Base-by-base conservation (phyloP, 1,284 basidiomycete genomes). In the Trametes versicolor region DNA sequence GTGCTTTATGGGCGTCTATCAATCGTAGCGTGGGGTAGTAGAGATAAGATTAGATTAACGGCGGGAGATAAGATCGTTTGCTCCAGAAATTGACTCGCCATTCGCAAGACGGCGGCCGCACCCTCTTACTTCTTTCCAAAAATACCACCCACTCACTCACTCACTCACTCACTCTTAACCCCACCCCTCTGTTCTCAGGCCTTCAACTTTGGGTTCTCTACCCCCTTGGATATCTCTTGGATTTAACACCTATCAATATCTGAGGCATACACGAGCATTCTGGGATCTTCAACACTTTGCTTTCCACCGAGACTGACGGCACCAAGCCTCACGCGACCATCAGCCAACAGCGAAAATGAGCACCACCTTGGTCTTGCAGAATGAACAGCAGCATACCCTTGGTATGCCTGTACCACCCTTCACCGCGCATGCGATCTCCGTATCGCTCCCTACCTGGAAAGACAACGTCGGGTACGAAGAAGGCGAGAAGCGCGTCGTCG, bases 401-500 rank as follows among this genome's bases (percentile, higher is more conserved):
- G 91, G 91, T 2, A 75, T 79, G 25, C 69, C 87, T 3, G 83
- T 93, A 0, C 91, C 91, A 25, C 84, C 89, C 0, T 83, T 85
- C 73, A 91, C 89, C 0, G 86, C 91, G 5, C 98, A 99, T 75
- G 98, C 98, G 43, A 96, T 99, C 66, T 97, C 96, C 0, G 97
- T 99, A n/a, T 98, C 96, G 8, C 85, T 99, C 0, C 98, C 98
- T 0, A 95, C 87, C 21, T 99, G 97, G 97, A 82, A 83, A 57
- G 98, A 99, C 79, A 96, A 93, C 71, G 88, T 99, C 53, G 97
- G 86, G 15, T 99, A 99, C 72, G 97, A 99, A 78, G 93, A 96
- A 73, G 96, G 96, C 15, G 89, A 93, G n/a, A 88, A 90, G 71
- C 85, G 95, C 41, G 90, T 99, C 7, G 76, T 92, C 2, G 86